Evolutionary conservation across 768 basidiomycete genomes (phyloP), one percentile per base, ranked within the genome.

Genomic region (Gymnopilus junonius): DNA sequence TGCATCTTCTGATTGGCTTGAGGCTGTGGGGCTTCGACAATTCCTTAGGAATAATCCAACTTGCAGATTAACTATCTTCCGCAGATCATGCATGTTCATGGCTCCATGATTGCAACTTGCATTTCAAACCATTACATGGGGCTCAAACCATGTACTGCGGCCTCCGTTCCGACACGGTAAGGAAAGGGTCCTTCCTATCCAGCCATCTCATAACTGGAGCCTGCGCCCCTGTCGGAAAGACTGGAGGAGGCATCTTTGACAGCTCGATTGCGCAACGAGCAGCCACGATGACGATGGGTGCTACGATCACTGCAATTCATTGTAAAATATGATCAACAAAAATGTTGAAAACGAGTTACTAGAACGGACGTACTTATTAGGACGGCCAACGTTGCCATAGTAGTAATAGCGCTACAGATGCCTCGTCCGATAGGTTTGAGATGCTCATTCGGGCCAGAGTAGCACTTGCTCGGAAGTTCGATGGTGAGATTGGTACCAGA

Each of bases 121-220:
- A 10, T 10, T 3, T 11, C 35, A 35, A 1, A 35, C 11, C 35
- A 4, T 35, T 12, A 11, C 4, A 7, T 14, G 1, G 1, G 11
- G 20, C 21, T 61, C 43, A 64, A 17, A 64, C 63, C 3, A 29
- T 53, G 21, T 63, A 60, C 27, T 63, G 48, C 54, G 58, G 59
- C n/a, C 63, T 63, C 25, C 62, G 61, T 25, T 69, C 65, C 3
- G 65, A 61, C 20, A 58, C 62, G 7, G 62, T 57, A 21, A 66
- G 58, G 40, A 71, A 70, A 34, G 68, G 67, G 53, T 75, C 74
- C 40, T 70, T 71, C 55, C 71, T 69, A 46, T 73, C 71, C n/a
- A 75, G 35, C 74, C 72, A 75, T 34, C 74, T 46, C 74, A 75
- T 75, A 8, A 73, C 72, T n/a, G 72, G 70, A 11, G 72, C 65